These are phyloP conservation scores for Phytophthora capsici DNA, from an alignment of 352 stramenopile species.

Conservation along the genomic window DNA sequence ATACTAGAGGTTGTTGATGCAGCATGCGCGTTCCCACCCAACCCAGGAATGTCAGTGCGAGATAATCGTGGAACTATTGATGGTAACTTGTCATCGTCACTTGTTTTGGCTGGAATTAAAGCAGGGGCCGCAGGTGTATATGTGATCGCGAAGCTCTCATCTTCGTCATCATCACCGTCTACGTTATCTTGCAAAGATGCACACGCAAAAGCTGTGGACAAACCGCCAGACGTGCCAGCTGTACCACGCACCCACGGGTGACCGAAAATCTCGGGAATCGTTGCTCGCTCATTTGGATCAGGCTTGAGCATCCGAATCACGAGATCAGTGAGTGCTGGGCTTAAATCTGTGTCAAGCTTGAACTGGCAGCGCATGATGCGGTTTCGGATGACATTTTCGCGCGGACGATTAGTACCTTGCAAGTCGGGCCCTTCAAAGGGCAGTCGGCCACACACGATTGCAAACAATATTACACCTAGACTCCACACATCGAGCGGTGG, in stretches of 20 bases:
- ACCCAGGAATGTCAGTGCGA: slow-evolving; percentile 39
- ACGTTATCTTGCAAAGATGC: slow-evolving; percentile 31
- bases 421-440: slow-evolving; percentile 87
- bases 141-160: slow-evolving; percentile 57
- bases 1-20: slow-evolving; percentile 4
- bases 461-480: slow-evolving; percentile 89
- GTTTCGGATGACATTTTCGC: slow-evolving; percentile 86
- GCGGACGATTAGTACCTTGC: slow-evolving; percentile 71
- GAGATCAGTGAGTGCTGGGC: slow-evolving; percentile 73
- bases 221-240: slow-evolving; percentile 35
- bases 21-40: slow-evolving; percentile 4
- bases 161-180: slow-evolving; percentile 50
- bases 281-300: slow-evolving; percentile 79
- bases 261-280: slow-evolving; percentile 87
- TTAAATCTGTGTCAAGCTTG: slow-evolving; percentile 81
- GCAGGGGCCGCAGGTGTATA: slow-evolving; percentile 46
- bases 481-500: slow-evolving; percentile 93
- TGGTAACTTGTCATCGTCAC: slow-evolving; percentile 64
- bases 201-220: slow-evolving; percentile 31
- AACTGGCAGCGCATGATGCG: slow-evolving; percentile 88
- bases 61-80: slow-evolving; percentile 61
- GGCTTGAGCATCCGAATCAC: slow-evolving; percentile 81
- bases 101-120: slow-evolving; percentile 24
- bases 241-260: slow-evolving; percentile 81
- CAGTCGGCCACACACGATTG: slow-evolving; percentile 80